Evolutionary conservation across 768 basidiomycete species (phyloP).

Genomic region (Lactarius vividus): DNA sequence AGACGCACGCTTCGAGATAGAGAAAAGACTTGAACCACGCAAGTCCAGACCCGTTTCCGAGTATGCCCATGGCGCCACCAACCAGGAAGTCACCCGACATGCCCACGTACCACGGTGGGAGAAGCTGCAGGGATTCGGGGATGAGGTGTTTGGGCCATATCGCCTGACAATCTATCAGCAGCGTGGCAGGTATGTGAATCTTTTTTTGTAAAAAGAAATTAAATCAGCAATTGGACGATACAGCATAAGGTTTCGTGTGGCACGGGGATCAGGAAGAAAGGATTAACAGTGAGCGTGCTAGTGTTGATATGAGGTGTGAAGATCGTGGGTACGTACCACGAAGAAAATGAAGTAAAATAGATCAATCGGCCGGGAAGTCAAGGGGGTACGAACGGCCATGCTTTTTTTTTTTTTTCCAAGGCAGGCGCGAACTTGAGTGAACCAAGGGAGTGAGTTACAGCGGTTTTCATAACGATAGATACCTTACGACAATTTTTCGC

Average conservation of each 20-base stretch:
- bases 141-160: slow-evolving; percentile 54
- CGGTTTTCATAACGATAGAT: too few relatives aligned
- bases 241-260: background rate
- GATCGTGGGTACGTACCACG: slow-evolving; percentile 40
- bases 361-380: slow-evolving; percentile 60
- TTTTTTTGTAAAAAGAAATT: slow-evolving; percentile 26
- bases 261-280: background rate
- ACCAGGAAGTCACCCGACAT: slow-evolving; percentile 69
- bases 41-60: slow-evolving; percentile 35
- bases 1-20: slow-evolving; percentile 55
- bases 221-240: background rate
- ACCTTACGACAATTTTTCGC: too few relatives aligned
- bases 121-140: slow-evolving; percentile 44
- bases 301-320: background rate
- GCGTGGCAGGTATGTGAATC: slow-evolving; percentile 67
- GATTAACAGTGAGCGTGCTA: background rate
- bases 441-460: background rate
- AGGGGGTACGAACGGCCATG: slow-evolving; percentile 33
- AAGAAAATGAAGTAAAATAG: slow-evolving; percentile 72
- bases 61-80: slow-evolving; percentile 47
- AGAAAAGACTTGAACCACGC: slow-evolving; percentile 68
- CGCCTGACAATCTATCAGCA: slow-evolving; percentile 69
- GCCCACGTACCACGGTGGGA: slow-evolving; percentile 51
- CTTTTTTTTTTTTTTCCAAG: background rate
- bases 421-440: background rate